A percentile compares a stretch with the other conserved stretches of the same genome.
phyloP scores from a whole-genome alignment of 2,329 filamentous ascomycete genomes.

The Xylariaceae sp. region DNA sequence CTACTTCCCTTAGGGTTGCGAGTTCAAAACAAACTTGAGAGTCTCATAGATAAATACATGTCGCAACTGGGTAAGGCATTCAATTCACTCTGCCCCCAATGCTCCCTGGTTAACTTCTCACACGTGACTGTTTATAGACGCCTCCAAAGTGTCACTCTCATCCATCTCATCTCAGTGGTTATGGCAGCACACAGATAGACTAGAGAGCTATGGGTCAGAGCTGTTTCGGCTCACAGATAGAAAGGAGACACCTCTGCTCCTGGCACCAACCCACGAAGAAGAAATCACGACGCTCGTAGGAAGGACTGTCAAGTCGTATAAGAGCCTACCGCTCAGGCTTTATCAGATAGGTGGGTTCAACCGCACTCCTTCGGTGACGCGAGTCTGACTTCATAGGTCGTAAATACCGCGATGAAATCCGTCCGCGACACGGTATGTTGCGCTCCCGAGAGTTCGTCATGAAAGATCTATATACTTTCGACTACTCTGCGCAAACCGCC shows the following conservation, averaged over 20 bases:
- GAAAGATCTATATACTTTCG: slow-evolving; percentile 98
- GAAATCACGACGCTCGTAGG: slow-evolving; percentile 85
- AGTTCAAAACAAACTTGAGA: slow-evolving; percentile 85
- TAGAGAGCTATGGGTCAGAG: slow-evolving; percentile 72
- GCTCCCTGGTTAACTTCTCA: slow-evolving; percentile 1
- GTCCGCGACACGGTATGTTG: slow-evolving; percentile 83
- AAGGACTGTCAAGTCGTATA: slow-evolving; percentile 73
- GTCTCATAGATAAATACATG: slow-evolving; percentile 89
- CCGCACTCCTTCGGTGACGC: too few species aligned
- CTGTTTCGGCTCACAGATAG: slow-evolving; percentile 80
- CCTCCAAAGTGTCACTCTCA: slow-evolving; percentile 65
- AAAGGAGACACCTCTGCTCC: slow-evolving; percentile 68
- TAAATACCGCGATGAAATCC: slow-evolving; percentile 91
- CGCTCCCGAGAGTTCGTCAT: slow-evolving; percentile 90
- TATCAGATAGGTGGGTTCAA: slow-evolving; percentile 76
- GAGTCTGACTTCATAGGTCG: slow-evolving; percentile 53
- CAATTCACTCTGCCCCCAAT: neutral
- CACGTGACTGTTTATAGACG: slow-evolving; percentile 21
- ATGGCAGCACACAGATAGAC: slow-evolving; percentile 80
- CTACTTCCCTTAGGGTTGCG: slow-evolving; percentile 81
- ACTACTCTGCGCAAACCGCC: slow-evolving; percentile 64
- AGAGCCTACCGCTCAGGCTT: slow-evolving; percentile 77
- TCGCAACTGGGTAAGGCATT: slow-evolving; percentile 56
- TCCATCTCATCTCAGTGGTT: slow-evolving; percentile 80
- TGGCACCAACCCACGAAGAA: slow-evolving; percentile 94